Conservation (phyloP, 495 filamentous ascomycete species). For the Annulohypoxylon bovei region DNA sequence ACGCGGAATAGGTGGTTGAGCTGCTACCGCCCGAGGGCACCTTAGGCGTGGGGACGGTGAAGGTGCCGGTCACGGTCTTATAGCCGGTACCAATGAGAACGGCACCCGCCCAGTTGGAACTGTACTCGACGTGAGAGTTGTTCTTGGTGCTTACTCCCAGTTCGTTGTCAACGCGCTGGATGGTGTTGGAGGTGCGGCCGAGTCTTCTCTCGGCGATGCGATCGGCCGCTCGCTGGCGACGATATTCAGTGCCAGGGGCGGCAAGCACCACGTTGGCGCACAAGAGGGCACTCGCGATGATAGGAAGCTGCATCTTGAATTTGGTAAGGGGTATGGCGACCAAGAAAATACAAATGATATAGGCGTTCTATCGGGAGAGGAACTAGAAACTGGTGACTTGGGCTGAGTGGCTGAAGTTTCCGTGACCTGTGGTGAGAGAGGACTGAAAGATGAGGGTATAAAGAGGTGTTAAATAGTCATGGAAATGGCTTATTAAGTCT, state of each 20-base stretch:
- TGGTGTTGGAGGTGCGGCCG: slow-evolving; percentile 32
- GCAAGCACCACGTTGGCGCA: slow-evolving; percentile 35
- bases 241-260: slow-evolving; percentile 36
- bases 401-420: slow-evolving; percentile 6
- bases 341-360: neutral
- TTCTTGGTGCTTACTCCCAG: slow-evolving; percentile 18
- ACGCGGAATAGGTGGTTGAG: slow-evolving; percentile 56
- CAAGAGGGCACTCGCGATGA: slow-evolving; percentile 23
- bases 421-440: slow-evolving; percentile 3
- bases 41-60: slow-evolving; percentile 64
- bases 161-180: slow-evolving; percentile 28
- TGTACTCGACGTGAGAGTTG: slow-evolving; percentile 52
- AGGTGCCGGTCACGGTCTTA: slow-evolving; percentile 63
- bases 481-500: neutral
- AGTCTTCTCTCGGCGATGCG: slow-evolving; percentile 30
- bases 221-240: slow-evolving; percentile 23
- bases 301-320: slow-evolving; percentile 38
- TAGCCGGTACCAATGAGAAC: slow-evolving; percentile 63
- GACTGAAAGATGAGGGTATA: slow-evolving; percentile 13
- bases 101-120: slow-evolving; percentile 69
- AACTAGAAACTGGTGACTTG: neutral
- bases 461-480: slow-evolving; percentile 31
- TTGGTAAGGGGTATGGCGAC: neutral
- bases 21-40: slow-evolving; percentile 54
- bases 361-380: neutral